Base-by-base conservation (phyloP, 345 rosid genomes). In the Eucalyptus sp. region DNA sequence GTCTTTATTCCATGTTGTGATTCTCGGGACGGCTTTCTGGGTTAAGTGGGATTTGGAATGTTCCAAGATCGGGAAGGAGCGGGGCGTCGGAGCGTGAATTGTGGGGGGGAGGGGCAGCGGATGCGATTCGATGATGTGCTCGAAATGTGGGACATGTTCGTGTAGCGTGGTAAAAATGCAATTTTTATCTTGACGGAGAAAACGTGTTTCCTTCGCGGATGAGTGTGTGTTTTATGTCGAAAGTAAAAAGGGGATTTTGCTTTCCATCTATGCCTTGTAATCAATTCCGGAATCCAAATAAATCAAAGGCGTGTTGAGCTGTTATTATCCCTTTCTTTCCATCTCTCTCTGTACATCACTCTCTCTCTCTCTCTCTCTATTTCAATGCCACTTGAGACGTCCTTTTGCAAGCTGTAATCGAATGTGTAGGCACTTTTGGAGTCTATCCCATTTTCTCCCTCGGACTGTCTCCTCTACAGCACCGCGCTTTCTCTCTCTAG, bases 241-340 rank as follows among this genome's bases (percentile, higher is more conserved):
- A 56, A 56, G 62, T 56, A 1, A 7, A 48, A 48, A 27, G 41
- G n/a, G 29, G 7, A 83, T 80, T 52, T 20, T n/a, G 51, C 25
- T 29, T 54, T 46, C 84, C 33, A 31, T 89, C 7, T 27, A 56
- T 24, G 10, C 17, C 68, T 31, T 18, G 50, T 22, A 29, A 50
- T 87, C 48, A 37, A 13, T 62, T 54, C 44, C 79, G 89, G 89
- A 89, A 88, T 89, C 86, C 52, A 89, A 91, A 88, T 68, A 88
- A 91, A 88, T 68, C 89, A 91, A 90, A 90, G 93, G 94, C 96
- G 95, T 94, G 99, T 90, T 93, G 98, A 94, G 96, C 95, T 95
- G 97, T 95, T 92, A 81, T 87, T 94, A 88, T 90, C 87, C 89
- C 87, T 50, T 60, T 50, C 79, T 87, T 86, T 89, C 90, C 13